Evolutionary conservation across 345 rosid genomes (phyloP).

Genomic region (Arabidopsis suecica): DNA sequence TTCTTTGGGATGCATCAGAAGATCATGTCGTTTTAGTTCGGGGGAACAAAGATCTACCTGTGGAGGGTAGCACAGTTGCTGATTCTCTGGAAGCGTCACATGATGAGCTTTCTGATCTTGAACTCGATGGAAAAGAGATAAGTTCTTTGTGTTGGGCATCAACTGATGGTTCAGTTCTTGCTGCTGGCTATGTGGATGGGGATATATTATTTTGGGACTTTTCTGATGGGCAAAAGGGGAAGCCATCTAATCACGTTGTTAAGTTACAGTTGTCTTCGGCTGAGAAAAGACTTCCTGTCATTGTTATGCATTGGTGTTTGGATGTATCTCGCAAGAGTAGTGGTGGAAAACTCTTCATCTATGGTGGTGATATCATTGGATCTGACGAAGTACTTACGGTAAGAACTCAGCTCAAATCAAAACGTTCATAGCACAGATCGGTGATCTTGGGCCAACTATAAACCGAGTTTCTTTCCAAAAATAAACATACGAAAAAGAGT

Average conservation of each 20-base stretch:
- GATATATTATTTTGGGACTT: constrained; percentile 84
- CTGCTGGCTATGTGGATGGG: constrained; percentile 90
- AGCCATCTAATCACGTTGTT: constrained; percentile 57
- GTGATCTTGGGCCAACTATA: constrained; percentile 20
- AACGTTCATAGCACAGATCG: constrained; percentile 26
- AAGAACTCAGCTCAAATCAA: constrained; percentile 38
- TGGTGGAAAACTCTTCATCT: constrained; percentile 74
- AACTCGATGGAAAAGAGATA: constrained; percentile 73
- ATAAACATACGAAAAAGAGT: constrained; percentile 19
- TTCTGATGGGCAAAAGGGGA: constrained; percentile 51
- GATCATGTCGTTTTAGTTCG: constrained; percentile 58
- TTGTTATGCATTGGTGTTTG: constrained; percentile 70
- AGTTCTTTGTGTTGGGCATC: constrained; percentile 92
- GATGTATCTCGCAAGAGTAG: constrained; percentile 52
- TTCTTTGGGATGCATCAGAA: constrained; percentile 87
- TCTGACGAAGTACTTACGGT: constrained; percentile 86
- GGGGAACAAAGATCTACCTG: constrained; percentile 72
- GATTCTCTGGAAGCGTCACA: constrained; percentile 45
- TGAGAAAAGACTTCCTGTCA: constrained; percentile 79
- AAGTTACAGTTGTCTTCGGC: constrained; percentile 76
- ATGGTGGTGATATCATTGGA: constrained; percentile 89
- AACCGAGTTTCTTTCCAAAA: constrained; percentile 16
- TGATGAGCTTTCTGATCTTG: constrained; percentile 50
- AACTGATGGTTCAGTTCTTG: constrained; percentile 76
- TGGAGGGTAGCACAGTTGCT: constrained; percentile 53